Percentiles rank a stretch among this genome's conserved stretches.
Evolutionary conservation across 2,329 filamentous ascomycete species (phyloP).

Genomic region (Fusarium verticillioides): DNA sequence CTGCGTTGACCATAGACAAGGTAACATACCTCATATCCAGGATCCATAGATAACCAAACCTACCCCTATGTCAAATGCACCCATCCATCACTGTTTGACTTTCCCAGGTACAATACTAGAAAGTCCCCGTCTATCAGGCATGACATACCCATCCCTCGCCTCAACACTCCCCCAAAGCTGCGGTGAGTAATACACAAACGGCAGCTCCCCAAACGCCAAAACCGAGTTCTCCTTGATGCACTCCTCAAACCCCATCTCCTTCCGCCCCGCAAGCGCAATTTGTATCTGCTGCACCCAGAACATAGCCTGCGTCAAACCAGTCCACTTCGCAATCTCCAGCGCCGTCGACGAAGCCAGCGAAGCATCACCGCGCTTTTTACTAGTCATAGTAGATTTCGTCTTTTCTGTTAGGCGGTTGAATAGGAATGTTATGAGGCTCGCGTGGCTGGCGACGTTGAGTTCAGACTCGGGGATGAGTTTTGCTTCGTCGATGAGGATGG

Average conservation of each 20-base stretch:
- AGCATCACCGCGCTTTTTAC: not conserved
- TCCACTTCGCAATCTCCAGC: slow-evolving; percentile 25
- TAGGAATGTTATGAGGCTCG: slow-evolving; percentile 25
- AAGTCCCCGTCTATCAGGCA: slow-evolving; percentile 38
- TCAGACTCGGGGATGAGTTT: slow-evolving; percentile 21
- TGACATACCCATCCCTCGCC: slow-evolving; percentile 36
- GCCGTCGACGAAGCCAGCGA: slow-evolving; percentile 21
- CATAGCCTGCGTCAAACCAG: slow-evolving; percentile 39
- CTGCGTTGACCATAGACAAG: not conserved
- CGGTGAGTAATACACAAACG: slow-evolving; percentile 44
- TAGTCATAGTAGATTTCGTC: not conserved
- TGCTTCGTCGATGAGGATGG: slow-evolving; percentile 37
- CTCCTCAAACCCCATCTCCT: slow-evolving; percentile 22
- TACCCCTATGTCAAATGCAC: no score
- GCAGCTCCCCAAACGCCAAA: slow-evolving; percentile 44
- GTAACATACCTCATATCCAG: rapidly evolving
- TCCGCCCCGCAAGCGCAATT: slow-evolving; percentile 12
- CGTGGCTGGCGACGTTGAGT: slow-evolving; percentile 35
- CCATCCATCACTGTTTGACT: rapidly evolving
- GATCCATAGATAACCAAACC: no score
- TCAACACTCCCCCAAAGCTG: slow-evolving; percentile 44
- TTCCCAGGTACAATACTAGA: slow-evolving; percentile 24
- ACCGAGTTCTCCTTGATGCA: slow-evolving; percentile 34
- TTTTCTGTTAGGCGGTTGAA: not conserved
- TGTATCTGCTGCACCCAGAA: slow-evolving; percentile 47